Percentiles rank a stretch among this genome's conserved stretches.
Evolutionary conservation across 1,139 yeast genomes (phyloP).

Genomic region (Hyphopichia pseudoburtonii): DNA sequence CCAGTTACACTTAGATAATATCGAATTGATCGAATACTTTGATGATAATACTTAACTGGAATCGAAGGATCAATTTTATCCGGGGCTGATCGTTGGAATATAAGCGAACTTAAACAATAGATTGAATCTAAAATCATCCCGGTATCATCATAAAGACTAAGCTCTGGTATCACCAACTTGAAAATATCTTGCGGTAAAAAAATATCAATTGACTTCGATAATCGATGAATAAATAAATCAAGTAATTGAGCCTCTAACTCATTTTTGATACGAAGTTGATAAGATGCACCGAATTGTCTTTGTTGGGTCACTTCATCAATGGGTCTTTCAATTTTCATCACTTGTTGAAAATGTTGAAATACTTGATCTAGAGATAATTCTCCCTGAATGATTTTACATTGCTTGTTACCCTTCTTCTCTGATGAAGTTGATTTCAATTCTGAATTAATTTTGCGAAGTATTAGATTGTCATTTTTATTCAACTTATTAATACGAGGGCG

Average conservation of each 20-base stretch:
- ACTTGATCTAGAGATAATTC: slow-evolving; percentile 27
- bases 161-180: slow-evolving; percentile 31
- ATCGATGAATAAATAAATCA: slow-evolving; percentile 31
- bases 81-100: slow-evolving; percentile 30
- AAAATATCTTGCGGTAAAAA: slow-evolving; percentile 31
- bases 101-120: slow-evolving; percentile 35
- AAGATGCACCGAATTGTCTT: slow-evolving; percentile 7
- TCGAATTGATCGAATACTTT: slow-evolving; percentile 33
- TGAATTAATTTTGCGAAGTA: slow-evolving; percentile 6
- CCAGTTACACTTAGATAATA: slow-evolving; percentile 26
- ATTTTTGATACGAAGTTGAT: slow-evolving; percentile 17
- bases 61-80: slow-evolving; percentile 27
- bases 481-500: slow-evolving; percentile 36
- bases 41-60: slow-evolving; percentile 38
- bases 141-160: slow-evolving; percentile 40
- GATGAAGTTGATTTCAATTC: not conserved
- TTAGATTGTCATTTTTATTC: slow-evolving; percentile 10
- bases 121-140: slow-evolving; percentile 35
- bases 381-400: slow-evolving; percentile 10
- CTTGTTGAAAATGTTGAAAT: slow-evolving; percentile 25
- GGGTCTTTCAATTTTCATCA: slow-evolving; percentile 18
- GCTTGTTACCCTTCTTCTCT: not conserved
- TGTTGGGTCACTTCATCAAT: slow-evolving; percentile 6
- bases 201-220: slow-evolving; percentile 31
- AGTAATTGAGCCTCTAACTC: slow-evolving; percentile 31